phyloP scores from a whole-genome alignment of 768 basidiomycete genomes.

The Boletus rubropictus region DNA sequence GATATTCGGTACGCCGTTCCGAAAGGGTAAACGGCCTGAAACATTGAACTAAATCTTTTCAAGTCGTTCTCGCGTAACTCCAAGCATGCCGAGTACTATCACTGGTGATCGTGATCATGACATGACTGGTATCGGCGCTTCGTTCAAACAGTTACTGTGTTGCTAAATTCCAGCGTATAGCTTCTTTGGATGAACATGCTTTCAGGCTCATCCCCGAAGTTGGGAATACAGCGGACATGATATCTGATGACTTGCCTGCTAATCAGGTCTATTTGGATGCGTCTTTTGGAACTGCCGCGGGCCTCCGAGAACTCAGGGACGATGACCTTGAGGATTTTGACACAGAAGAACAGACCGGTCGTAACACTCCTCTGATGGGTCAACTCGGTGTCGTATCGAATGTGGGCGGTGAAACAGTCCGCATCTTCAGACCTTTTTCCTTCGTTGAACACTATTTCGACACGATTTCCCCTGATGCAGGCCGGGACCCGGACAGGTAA shows the following conservation, averaged over 20 bases:
- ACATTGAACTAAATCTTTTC: not conserved
- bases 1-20: conserved; percentile 22
- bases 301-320: conserved; percentile 64
- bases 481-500: conserved; percentile 44
- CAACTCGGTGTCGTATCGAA: conserved; percentile 48
- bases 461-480: conserved; percentile 50
- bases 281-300: conserved; percentile 73
- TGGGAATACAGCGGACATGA: conserved; percentile 79
- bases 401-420: conserved; percentile 81
- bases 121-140: conserved; percentile 26
- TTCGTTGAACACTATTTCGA: conserved; percentile 73
- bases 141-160: not conserved
- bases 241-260: conserved; percentile 84
- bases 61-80: conserved; percentile 10
- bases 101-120: conserved; percentile 5
- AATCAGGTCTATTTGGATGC: conserved; percentile 85
- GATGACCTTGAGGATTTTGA: conserved; percentile 71
- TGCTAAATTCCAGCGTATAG: conserved; percentile 31
- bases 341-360: conserved; percentile 17
- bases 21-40: not conserved
- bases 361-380: conserved; percentile 16
- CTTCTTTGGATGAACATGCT: conserved; percentile 76
- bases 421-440: conserved; percentile 62
- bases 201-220: conserved; percentile 73
- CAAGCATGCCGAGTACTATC: conserved; percentile 6